phyloP scores from a whole-genome alignment of 2,329 filamentous ascomycete species.

The Sordariomycetes sp. region DNA sequence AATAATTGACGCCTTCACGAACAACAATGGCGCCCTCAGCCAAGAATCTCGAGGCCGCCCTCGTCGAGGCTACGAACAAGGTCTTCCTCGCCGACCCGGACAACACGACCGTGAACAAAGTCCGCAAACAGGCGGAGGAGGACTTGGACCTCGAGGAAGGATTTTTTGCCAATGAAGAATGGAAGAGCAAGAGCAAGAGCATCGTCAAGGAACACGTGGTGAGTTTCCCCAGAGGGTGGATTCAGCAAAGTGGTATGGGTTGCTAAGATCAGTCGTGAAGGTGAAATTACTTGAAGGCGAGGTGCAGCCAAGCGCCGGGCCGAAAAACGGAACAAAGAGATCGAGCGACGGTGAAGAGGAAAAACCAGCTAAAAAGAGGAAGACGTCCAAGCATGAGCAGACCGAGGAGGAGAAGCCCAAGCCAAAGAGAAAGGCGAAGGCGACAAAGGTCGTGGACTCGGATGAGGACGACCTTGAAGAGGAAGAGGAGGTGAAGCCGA shows the following conservation, averaged over 20 bases:
- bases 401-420: background rate
- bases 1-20: constrained; percentile 86
- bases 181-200: constrained; percentile 50
- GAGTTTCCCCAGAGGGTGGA: constrained; percentile 15
- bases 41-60: constrained; percentile 32
- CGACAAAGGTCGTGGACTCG: constrained; percentile 14
- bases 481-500: constrained; percentile 8
- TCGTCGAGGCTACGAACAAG: constrained; percentile 35
- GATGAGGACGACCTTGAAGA: constrained; percentile 19
- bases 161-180: constrained; percentile 38
- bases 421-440: constrained; percentile 13
- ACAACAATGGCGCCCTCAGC: constrained; percentile 32
- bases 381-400: too few relatives aligned
- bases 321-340: constrained; percentile 16
- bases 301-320: too few relatives aligned
- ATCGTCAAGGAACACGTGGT: constrained; percentile 49
- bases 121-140: constrained; percentile 43
- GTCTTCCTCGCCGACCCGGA: constrained; percentile 35
- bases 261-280: constrained; percentile 10
- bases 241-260: background rate
- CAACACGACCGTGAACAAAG: constrained; percentile 44
- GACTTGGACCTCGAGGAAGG: constrained; percentile 37
- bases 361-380: constrained; percentile 11
- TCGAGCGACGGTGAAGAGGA: constrained; percentile 12
- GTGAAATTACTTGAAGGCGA: constrained; percentile 25